Evolutionary conservation across 2,329 filamentous ascomycete species (phyloP).

Genomic region (Teratosphaeria zuluensis): DNA sequence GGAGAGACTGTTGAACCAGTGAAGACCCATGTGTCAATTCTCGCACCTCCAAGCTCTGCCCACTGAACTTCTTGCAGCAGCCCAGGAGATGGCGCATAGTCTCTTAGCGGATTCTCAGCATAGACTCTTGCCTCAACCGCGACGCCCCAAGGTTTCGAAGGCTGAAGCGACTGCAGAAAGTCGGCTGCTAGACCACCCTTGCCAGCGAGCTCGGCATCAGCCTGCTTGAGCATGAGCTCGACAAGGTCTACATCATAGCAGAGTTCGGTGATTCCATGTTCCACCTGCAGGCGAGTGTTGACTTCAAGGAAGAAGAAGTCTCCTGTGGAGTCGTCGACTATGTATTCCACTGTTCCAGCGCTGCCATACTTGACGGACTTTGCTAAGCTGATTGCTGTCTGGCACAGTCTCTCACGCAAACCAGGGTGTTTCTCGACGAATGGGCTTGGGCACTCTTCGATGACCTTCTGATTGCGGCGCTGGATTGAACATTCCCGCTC

Average conservation of each 20-base stretch:
- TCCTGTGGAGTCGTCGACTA: constrained; percentile 72
- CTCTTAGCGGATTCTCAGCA: constrained; percentile 49
- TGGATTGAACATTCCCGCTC: constrained; percentile 86
- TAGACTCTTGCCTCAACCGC: constrained; percentile 48
- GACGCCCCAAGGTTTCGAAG: constrained; percentile 33
- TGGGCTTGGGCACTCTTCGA: constrained; percentile 81
- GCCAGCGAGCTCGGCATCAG: constrained; percentile 40
- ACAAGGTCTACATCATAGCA: constrained; percentile 47
- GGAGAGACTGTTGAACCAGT: constrained; percentile 48
- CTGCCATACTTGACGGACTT: constrained; percentile 60
- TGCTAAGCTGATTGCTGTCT: constrained; percentile 60
- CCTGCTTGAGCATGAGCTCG: constrained; percentile 47
- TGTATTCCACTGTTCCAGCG: constrained; percentile 82
- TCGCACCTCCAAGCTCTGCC: constrained; percentile 36
- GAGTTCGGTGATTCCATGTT: constrained; percentile 49
- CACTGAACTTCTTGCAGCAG: constrained; percentile 48
- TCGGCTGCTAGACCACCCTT: constrained; percentile 35
- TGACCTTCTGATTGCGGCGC: constrained; percentile 77
- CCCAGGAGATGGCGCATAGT: constrained; percentile 52
- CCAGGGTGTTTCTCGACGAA: constrained; percentile 41
- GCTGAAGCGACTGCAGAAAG: constrained; percentile 35
- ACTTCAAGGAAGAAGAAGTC: constrained; percentile 62
- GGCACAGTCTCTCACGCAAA: constrained; percentile 54
- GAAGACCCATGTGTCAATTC: constrained; percentile 56
- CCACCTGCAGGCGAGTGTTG: constrained; percentile 50